Evolutionary conservation across 164 flowering plant species (phyloP).

Genomic region (Magnolia officinalis): DNA sequence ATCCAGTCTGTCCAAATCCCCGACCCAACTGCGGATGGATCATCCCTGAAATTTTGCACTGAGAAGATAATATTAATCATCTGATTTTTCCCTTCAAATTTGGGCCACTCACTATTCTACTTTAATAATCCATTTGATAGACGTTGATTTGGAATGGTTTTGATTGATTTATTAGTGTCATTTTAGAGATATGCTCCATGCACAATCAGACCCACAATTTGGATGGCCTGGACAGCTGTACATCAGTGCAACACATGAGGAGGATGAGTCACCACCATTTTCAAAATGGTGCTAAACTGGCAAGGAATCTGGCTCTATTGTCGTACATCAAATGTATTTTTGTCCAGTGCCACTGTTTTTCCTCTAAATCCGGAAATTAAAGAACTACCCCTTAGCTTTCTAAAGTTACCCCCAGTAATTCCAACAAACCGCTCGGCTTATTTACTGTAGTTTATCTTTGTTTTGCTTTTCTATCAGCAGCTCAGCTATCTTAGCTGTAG

Average conservation of each 20-base stretch:
- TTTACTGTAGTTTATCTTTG: background rate
- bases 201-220: too few relatives aligned
- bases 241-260: background rate
- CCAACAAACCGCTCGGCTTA: background rate
- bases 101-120: background rate
- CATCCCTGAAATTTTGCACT: background rate
- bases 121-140: too few relatives aligned
- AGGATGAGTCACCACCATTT: background rate
- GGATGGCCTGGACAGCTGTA: background rate
- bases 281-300: background rate
- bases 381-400: background rate
- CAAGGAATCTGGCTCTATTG: background rate
- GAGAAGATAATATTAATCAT: background rate
- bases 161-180: background rate
- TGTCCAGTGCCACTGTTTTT: background rate
- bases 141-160: background rate
- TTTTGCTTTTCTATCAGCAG: background rate
- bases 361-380: background rate
- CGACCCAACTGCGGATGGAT: background rate
- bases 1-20: too few relatives aligned
- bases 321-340: background rate
- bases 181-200: too few relatives aligned
- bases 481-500: background rate
- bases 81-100: background rate
- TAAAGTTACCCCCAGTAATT: background rate